Evolutionary conservation across 495 filamentous ascomycete species (phyloP).

Genomic region (Margaritispora aquatica): DNA sequence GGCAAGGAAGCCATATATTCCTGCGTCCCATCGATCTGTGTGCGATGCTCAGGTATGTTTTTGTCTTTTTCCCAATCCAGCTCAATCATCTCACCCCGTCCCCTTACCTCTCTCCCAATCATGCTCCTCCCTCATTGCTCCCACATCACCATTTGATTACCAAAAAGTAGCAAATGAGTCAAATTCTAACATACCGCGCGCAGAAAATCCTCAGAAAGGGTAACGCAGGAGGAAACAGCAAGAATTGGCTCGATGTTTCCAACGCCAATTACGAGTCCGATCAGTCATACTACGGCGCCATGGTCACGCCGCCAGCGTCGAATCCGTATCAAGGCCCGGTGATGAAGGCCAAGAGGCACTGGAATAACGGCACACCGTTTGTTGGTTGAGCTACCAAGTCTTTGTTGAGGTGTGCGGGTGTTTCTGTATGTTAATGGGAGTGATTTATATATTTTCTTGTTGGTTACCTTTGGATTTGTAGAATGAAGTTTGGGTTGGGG

Average conservation of each 20-base stretch:
- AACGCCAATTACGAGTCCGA: conserved; percentile 28
- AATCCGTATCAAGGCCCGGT: not conserved
- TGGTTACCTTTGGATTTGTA: too few species aligned
- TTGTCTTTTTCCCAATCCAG: too few species aligned
- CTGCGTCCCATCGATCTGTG: conserved; percentile 50
- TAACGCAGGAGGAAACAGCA: conserved; percentile 71
- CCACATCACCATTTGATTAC: too few species aligned
- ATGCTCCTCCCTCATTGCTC: too few species aligned
- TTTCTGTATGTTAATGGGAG: too few species aligned
- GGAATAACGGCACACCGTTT: not conserved
- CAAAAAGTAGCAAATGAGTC: too few species aligned
- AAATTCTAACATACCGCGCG: conserved; percentile 6
- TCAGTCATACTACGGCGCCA: not conserved
- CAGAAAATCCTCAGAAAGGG: conserved; percentile 45
- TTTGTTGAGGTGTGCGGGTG: too few species aligned
- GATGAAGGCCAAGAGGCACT: not conserved
- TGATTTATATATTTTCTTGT: too few species aligned
- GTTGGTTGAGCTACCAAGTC: not conserved
- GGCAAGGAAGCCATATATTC: conserved; percentile 52
- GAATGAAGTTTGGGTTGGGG: too few species aligned
- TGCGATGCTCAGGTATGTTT: conserved; percentile 38
- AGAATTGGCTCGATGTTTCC: conserved; percentile 51
- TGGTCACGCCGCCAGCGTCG: not conserved
- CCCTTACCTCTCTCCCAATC: too few species aligned
- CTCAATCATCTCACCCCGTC: too few species aligned